These are phyloP conservation scores for Bolboschoenoplectus hybrid DNA, from an alignment of 202 grass and related monocot genomes.

Conservation along the genomic window DNA sequence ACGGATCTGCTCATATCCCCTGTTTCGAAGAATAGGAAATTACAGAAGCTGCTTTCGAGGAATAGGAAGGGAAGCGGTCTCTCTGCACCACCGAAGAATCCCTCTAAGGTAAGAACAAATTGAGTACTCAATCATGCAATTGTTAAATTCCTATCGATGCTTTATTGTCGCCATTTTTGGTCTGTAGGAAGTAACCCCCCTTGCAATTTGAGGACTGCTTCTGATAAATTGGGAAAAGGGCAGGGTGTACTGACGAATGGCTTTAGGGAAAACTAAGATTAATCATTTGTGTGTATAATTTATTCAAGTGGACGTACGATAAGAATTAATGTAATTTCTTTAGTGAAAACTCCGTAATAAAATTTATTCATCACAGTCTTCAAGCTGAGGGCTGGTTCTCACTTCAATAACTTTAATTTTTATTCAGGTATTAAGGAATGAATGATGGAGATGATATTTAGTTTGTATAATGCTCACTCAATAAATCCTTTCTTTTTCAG, in stretches of 20 bases:
- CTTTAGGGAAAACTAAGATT: not conserved
- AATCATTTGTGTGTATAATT: not conserved
- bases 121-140: not conserved
- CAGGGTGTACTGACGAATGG: not conserved
- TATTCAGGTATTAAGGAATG: too few species aligned
- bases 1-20: conserved; percentile 41
- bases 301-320: not conserved
- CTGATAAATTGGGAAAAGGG: not conserved
- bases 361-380: not conserved
- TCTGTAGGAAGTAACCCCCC: conserved; percentile 10
- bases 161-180: not conserved
- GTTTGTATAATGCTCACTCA: too few species aligned
- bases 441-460: too few species aligned
- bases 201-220: conserved; percentile 15
- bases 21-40: conserved; percentile 27
- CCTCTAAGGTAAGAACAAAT: not conserved
- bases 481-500: too few species aligned
- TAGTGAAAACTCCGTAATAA: not conserved
- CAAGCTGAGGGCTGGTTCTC: not conserved
- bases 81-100: conserved; percentile 18
- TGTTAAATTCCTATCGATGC: not conserved
- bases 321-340: not conserved
- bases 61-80: conserved; percentile 36
- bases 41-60: conserved; percentile 8
- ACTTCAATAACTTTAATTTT: not conserved